Evolutionary conservation across 1,284 basidiomycete species (phyloP).

Genomic region (Tremellales sp.): DNA sequence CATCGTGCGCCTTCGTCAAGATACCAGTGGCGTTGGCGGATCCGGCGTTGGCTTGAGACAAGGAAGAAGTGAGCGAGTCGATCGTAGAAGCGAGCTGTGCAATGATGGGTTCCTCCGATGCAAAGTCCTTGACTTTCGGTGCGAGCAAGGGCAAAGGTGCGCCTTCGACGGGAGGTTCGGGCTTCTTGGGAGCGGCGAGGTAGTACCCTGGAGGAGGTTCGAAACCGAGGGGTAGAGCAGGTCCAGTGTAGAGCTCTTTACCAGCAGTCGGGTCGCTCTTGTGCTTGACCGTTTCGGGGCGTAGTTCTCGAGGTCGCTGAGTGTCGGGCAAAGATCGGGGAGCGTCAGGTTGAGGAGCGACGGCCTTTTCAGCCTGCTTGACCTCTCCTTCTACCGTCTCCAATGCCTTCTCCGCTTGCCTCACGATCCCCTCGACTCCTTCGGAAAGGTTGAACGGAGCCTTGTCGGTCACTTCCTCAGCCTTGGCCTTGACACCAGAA

Average conservation of each 20-base stretch:
- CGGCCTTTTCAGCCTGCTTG: constrained; percentile 10
- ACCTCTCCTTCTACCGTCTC: constrained; percentile 19
- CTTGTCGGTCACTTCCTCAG: constrained; percentile 30
- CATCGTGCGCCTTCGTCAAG: constrained; percentile 64
- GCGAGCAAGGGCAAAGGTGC: constrained; percentile 69
- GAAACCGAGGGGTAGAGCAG: constrained; percentile 78
- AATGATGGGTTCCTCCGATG: constrained; percentile 79
- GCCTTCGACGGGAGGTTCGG: constrained; percentile 11
- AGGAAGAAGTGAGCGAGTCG: constrained; percentile 81
- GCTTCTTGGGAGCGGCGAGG: constrained; percentile 39
- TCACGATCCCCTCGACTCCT: constrained; percentile 62
- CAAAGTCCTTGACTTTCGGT: constrained; percentile 70
- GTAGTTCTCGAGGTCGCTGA: constrained; percentile 41
- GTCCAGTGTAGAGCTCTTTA: constrained; percentile 59
- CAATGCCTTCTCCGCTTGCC: constrained; percentile 59
- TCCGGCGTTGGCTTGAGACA: constrained; percentile 59
- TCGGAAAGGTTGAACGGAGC: constrained; percentile 58
- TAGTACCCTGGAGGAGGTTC: constrained; percentile 84
- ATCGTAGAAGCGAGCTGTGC: constrained; percentile 89
- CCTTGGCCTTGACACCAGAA: constrained; percentile 14
- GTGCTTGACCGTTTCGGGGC: constrained; percentile 43
- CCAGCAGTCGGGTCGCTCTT: constrained; percentile 36
- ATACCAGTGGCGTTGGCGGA: constrained; percentile 59
- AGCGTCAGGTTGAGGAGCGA: constrained; percentile 10
- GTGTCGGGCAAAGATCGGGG: constrained; percentile 33